Percentiles rank a stretch among this genome's conserved stretches.
phyloP scores from a whole-genome alignment of 1,139 yeast genomes.

The Candida tunisiensis region DNA sequence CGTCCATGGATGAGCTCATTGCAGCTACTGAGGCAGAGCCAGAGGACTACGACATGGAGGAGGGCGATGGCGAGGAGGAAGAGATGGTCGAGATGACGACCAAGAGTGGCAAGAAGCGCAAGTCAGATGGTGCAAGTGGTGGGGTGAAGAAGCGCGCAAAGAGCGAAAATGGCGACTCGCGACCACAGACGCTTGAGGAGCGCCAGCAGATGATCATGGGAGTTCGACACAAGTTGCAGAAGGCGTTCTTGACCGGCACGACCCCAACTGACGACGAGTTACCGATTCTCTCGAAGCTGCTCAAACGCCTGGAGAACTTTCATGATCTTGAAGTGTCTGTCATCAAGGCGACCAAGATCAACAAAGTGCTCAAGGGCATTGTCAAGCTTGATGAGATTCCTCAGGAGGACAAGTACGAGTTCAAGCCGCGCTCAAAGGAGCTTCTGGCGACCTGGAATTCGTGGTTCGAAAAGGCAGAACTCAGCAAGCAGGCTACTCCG shows the following conservation, averaged over 20 bases:
- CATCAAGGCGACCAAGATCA: slow-evolving; percentile 19
- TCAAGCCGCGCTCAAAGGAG: slow-evolving; percentile 10
- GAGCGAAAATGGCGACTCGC: no score
- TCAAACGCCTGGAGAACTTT: slow-evolving; percentile 15
- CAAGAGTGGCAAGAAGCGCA: not conserved
- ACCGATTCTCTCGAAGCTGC: slow-evolving; percentile 9
- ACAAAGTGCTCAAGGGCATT: slow-evolving; percentile 17
- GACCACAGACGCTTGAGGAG: no score
- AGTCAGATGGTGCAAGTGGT: no score
- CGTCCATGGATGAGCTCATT: slow-evolving; percentile 12
- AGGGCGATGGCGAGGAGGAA: slow-evolving; percentile 5
- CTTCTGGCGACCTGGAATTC: slow-evolving; percentile 17
- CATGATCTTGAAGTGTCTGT: slow-evolving; percentile 18
- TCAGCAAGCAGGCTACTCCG: no score
- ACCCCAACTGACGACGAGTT: slow-evolving; percentile 10
- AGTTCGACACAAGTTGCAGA: slow-evolving; percentile 17
- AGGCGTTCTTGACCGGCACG: slow-evolving; percentile 13
- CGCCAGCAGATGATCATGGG: no score
- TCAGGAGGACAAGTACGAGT: slow-evolving; percentile 11
- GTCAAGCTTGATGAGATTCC: slow-evolving; percentile 11
- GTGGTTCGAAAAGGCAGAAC: no score
- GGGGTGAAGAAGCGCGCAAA: no score
- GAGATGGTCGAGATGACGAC: slow-evolving; percentile 1
- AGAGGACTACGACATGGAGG: slow-evolving; percentile 8
- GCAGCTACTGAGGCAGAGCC: slow-evolving; percentile 12